Base-by-base conservation (phyloP, 2,329 filamentous ascomycete species). In the Paradendryphiella salina region DNA sequence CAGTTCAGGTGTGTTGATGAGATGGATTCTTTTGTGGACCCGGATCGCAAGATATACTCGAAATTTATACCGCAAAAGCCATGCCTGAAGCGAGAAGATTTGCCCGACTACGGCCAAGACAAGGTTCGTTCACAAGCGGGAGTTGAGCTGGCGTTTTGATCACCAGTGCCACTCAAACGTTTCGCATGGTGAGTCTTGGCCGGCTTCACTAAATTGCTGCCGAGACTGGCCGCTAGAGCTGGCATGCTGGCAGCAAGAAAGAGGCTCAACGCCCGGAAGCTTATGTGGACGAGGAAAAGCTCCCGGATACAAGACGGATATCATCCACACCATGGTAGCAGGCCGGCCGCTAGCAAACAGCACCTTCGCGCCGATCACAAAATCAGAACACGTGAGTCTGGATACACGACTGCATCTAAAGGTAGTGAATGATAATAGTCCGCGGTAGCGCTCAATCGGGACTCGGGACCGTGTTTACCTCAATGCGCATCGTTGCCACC, bases 271-370 rank as follows among this genome's bases (percentile, higher is more conserved):
- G 28, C 13, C 29, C 31, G 33, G 41, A 47, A 49, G 46, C 39
- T 45, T 31, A 26, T 41, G 39, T 38, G 35, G 9, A n/a, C 44
- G 40, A 11, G 36, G 17, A 17, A 14, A 37, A 42, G 37, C 38
- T 46, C 38, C n/a, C 38, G 28, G 8, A 14, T 26, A 26, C 18
- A 34, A 26, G 18, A 21, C 23, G 18, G 41, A 40, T 6, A 23
- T 21, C 8, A 37, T 23, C 42, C 26, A 50, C 42, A 37, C 46
- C 26, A 29, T n/a, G 32, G 3, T 11, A 11, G 17, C 37, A 23
- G 42, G 17, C 46, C 28, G 20, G 33, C 20, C 17, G 11, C 40
- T 33, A 50, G 46, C 50, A 50, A 50, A 53, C 50, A 50, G 35
- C 29, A 20, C 9, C 7, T 15, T 11, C 9, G 17, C 23, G 23